Base-by-base conservation (phyloP, 495 filamentous ascomycete genomes). In the Extremus antarcticus region DNA sequence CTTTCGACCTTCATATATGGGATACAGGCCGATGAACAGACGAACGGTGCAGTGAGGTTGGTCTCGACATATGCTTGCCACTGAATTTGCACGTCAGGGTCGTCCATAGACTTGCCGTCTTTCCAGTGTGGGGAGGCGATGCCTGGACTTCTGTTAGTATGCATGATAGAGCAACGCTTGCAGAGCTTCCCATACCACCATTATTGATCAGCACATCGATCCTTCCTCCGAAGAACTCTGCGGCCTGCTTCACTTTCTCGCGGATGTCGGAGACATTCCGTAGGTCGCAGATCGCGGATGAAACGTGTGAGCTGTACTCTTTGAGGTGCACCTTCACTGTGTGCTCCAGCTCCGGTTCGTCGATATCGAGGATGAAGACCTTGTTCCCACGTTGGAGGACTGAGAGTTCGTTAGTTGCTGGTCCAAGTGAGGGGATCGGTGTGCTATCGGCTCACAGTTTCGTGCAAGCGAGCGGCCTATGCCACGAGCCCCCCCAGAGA, bases 331-430 rank as follows among this genome's bases (percentile, higher is more conserved):
- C 20, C 15, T 56, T 24, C 1, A 29, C n/a, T 4, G 52, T 47
- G 32, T 54, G 40, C 4, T 45, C 23, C 25, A 63, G 60, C 23
- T 61, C 57, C 13, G 57, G 54, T 23, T 24, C 43, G 24, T 54
- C 50, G 43, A 62, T 59, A 53, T 68, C 63, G 47, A 68, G 43
- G 43, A 62, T 56, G 56, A 56, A 55, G 54, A 68, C 53, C 1
- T 38, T 25, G 53, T 68, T 43, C 22, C 63, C 59, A 1, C 47
- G 15, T 29, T 47, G 9, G 35, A 50, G 32, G 43, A 48, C 29
- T 35, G 29, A 35, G 4, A 35, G 7, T 35, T 35, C 13, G 13
- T 35, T 13, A 35, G 29, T 35, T 4, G 4, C 29, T 7, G 4
- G 13, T 35, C 13, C 29, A 4, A 35, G 29, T 35, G 29, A 35